Evolutionary conservation across 257 asterid species (phyloP), one percentile per base, ranked within the genome.

Genomic region (Craterostigma plantagineum): DNA sequence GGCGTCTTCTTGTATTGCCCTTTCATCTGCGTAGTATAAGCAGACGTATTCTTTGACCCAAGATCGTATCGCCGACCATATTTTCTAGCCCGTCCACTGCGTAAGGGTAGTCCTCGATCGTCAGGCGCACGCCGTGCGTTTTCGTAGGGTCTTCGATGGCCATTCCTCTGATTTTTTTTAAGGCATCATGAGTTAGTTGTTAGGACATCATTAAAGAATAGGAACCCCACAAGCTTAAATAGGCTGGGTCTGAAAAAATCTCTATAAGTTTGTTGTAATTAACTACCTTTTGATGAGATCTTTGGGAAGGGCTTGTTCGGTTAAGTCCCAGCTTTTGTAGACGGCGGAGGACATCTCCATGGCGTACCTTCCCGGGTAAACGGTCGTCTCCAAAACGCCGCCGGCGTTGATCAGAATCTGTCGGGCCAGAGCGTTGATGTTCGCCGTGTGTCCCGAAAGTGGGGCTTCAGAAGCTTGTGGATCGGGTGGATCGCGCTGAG

Each of bases 381-480:
- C 94, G 1, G 96, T 75, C 38, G 58, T 49, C 70, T 85, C 96
- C 17, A 85, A 75, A 37, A 81, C 51, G 4, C 96, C 96, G 4
- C 79, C 86, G 12, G 92, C 77, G 55, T 81, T 85, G 50, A 85
- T 73, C 50, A 85, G 91, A 47, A 67, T 67, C 52, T 85, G 96
- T 27, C 96, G 57, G 36, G 92, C 94, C 60, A 81, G 54, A 18
- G 92, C 94, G 9, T 85, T 85, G 34, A 81, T 85, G 59, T 81
- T 65, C 63, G 81, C 54, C 14, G 96, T n/a, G n/a, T 85, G 58
- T 85, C 94, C 4, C 92, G 80, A 58, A 75, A 85, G 48, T 85
- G 96, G 33, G 94, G 94, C 4, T 77, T 81, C 67, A 85, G 66
- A 57, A 85, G 96, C 79, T 77, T 77, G 68, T 62, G 18, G 59